phyloP scores from a whole-genome alignment of 2,329 filamentous ascomycete genomes.

The Harringtonia aguacate region DNA sequence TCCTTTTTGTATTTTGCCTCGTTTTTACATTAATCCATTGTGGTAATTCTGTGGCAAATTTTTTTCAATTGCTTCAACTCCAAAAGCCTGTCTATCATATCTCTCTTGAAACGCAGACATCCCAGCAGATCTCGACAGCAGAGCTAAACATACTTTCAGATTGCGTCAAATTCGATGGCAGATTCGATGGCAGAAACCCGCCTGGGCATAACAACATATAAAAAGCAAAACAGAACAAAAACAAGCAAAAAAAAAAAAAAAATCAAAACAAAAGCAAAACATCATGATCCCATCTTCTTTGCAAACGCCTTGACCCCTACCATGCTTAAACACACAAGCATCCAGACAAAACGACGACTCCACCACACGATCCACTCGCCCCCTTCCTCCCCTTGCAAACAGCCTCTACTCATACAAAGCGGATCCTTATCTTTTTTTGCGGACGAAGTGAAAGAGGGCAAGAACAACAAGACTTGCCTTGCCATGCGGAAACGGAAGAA shows the following conservation, averaged over 20 bases:
- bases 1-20: no score
- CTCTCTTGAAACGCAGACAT: no score
- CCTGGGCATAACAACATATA: not conserved
- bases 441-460: not conserved
- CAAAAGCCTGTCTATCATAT: no score
- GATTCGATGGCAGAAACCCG: not conserved
- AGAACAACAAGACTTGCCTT: not conserved
- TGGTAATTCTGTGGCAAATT: no score
- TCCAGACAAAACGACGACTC: not conserved
- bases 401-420: no score
- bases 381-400: no score
- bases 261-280: not conserved
- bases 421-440: no score
- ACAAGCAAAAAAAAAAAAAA: not conserved
- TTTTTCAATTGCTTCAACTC: not conserved
- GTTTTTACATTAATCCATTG: no score
- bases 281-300: constrained; percentile 1
- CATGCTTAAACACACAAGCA: constrained; percentile 1
- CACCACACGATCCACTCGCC: no score
- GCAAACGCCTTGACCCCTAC: constrained; percentile 2
- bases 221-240: not conserved
- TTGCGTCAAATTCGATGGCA: not conserved
- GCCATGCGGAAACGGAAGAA: not conserved
- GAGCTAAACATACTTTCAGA: no score
- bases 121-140: no score